Evolutionary conservation across 352 stramenopile species (phyloP).

Genomic region (Pythium rhizo-oryzae): DNA sequence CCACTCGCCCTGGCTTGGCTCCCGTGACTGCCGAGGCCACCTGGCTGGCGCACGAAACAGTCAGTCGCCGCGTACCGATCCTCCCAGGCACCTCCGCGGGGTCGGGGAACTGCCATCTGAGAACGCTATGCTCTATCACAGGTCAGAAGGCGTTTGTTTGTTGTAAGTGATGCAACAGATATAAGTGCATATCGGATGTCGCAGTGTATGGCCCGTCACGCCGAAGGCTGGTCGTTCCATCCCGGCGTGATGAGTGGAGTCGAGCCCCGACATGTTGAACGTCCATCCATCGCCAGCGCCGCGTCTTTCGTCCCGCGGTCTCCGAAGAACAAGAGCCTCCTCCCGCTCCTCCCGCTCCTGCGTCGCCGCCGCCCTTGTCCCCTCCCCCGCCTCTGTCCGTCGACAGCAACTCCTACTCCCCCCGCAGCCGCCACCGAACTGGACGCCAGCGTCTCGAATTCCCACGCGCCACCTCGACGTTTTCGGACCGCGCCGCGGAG

Average conservation of each 20-base stretch:
- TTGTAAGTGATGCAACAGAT: neutral
- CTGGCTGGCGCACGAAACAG: neutral
- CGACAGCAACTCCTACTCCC: neutral
- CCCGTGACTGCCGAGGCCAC: neutral
- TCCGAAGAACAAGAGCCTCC: no score
- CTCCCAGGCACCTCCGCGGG: neutral
- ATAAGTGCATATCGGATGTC: neutral
- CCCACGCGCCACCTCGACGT: constrained; percentile 1
- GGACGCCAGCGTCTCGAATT: constrained; percentile 14
- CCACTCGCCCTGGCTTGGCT: no score
- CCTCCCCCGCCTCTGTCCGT: neutral
- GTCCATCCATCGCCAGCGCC: no score
- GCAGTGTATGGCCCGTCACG: no score
- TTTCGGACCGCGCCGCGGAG: neutral
- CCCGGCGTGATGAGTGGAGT: constrained; percentile 12
- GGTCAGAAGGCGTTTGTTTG: no score
- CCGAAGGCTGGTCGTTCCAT: neutral
- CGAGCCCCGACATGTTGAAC: constrained; percentile 7
- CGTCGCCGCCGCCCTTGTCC: no score
- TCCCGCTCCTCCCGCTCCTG: neutral
- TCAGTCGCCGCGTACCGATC: neutral
- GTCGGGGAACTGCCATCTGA: neutral
- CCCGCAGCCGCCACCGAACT: constrained; percentile 11
- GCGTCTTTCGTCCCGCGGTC: no score
- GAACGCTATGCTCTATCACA: no score